Conservation (phyloP, 345 rosid genomes). For the Alliaria petiolata region DNA sequence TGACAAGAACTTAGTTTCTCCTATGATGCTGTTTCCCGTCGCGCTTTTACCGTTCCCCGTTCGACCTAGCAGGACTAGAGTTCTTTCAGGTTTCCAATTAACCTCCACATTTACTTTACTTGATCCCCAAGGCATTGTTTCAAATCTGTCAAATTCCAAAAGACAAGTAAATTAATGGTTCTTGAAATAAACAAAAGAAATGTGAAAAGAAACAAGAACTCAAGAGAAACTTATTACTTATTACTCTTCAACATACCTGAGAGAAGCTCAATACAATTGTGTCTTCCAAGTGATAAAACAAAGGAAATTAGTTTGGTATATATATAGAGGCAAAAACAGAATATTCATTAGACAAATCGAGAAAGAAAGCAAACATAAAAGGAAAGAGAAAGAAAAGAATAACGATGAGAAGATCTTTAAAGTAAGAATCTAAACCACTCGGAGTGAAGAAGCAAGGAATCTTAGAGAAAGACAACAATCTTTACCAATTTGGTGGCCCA, state of each 20-base stretch:
- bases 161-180: neutral
- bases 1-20: conserved; percentile 57
- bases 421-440: neutral
- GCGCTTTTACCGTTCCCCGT: conserved; percentile 96
- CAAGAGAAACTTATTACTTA: too few relatives aligned
- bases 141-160: neutral
- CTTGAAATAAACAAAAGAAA: conserved; percentile 6
- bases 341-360: neutral
- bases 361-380: neutral
- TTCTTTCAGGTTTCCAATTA: conserved; percentile 24
- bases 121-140: neutral
- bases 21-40: conserved; percentile 80
- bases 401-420: neutral
- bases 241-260: too few relatives aligned
- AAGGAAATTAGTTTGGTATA: neutral
- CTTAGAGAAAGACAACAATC: conserved; percentile 14
- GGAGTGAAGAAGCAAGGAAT: conserved; percentile 11
- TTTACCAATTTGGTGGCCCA: conserved; percentile 2
- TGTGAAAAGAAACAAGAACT: neutral
- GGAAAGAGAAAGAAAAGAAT: conserved; percentile 17
- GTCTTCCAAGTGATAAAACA: neutral
- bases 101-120: neutral
- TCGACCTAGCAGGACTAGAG: conserved; percentile 72
- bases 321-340: conserved; percentile 15
- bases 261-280: neutral